phyloP scores from a whole-genome alignment of 495 filamentous ascomycete genomes.

The Neurospora intermedia region DNA sequence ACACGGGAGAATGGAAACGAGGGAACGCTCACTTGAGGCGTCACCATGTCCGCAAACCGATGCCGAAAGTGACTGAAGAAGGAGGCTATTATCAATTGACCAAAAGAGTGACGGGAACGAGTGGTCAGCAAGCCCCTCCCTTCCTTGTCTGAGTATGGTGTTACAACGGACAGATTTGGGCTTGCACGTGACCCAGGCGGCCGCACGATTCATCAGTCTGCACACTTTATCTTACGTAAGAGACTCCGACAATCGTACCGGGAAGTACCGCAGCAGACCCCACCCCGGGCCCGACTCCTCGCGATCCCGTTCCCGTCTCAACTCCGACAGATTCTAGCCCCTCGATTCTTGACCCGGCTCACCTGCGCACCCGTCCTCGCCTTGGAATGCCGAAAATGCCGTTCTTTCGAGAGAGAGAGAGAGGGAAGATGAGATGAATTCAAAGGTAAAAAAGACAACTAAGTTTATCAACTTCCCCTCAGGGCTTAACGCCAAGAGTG shows the following conservation, averaged over 20 bases:
- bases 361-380: not conserved
- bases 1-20: not conserved
- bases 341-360: not conserved
- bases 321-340: not conserved
- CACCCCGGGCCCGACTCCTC: not conserved
- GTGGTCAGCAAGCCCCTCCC: too few species aligned
- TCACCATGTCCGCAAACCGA: not conserved
- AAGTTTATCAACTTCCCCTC: not conserved
- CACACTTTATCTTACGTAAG: not conserved
- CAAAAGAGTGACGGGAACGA: too few species aligned
- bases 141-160: too few species aligned
- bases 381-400: not conserved
- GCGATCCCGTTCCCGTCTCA: not conserved
- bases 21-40: not conserved
- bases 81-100: not conserved
- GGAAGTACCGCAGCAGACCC: not conserved
- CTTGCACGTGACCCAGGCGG: not conserved
- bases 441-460: not conserved
- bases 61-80: not conserved
- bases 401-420: not conserved
- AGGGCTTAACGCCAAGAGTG: not conserved
- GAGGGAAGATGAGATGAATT: too few species aligned
- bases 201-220: not conserved
- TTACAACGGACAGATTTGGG: not conserved
- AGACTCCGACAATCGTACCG: not conserved